phyloP scores from a whole-genome alignment of 1,284 basidiomycete genomes.

The Thelephora terrestris region DNA sequence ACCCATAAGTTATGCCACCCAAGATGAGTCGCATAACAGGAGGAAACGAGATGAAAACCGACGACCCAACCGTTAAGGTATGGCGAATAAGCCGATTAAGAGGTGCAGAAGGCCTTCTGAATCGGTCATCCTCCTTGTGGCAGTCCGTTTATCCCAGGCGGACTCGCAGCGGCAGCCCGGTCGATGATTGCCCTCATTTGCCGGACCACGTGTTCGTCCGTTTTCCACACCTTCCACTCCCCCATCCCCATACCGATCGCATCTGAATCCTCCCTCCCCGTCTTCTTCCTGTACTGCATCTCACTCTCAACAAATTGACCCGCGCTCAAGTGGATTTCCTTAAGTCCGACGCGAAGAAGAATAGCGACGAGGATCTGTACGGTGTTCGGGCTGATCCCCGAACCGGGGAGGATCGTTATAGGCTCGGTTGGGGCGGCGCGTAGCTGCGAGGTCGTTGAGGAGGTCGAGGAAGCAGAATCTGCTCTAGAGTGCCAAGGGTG shows the following conservation, averaged over 20 bases:
- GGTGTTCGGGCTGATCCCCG: conserved; percentile 54
- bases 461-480: neutral
- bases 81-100: too few species aligned
- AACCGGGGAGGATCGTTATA: conserved; percentile 54
- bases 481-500: neutral
- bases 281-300: conserved; percentile 32
- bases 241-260: conserved; percentile 59
- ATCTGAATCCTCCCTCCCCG: neutral
- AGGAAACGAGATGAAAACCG: too few species aligned
- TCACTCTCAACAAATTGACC: conserved; percentile 46
- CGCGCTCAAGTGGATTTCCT: conserved; percentile 65
- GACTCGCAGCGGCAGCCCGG: conserved; percentile 5
- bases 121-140: too few species aligned
- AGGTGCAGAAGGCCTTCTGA: conserved; percentile 1
- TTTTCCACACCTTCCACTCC: conserved; percentile 62
- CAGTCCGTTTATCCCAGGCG: neutral
- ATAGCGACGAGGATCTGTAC: conserved; percentile 34
- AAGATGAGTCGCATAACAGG: too few species aligned
- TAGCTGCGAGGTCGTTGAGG: neutral
- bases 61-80: too few species aligned
- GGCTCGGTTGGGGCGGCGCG: neutral
- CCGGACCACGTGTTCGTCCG: conserved; percentile 39
- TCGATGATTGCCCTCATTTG: conserved; percentile 42
- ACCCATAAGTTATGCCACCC: too few species aligned
- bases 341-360: conserved; percentile 44